Conservation (phyloP, 371 early-diverging fungal genomes). For the Massospora cicadina region DNA sequence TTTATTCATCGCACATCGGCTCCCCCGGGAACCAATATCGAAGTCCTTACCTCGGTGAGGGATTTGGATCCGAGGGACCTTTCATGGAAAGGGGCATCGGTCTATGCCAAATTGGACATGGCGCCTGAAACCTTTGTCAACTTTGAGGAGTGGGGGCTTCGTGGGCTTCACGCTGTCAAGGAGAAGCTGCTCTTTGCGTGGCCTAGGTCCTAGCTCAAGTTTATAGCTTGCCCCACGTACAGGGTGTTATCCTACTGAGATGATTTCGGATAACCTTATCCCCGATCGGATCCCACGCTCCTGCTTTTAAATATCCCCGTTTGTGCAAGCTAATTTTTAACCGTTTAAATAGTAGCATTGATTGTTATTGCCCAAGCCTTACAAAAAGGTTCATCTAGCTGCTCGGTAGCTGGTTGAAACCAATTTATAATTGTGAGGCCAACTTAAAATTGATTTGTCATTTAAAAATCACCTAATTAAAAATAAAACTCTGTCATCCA, state of each 20-base stretch:
- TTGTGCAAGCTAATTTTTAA: background rate
- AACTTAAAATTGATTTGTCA: too few relatives aligned
- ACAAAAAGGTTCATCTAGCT: too few relatives aligned
- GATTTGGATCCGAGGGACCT: constrained; percentile 73
- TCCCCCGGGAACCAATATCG: constrained; percentile 40
- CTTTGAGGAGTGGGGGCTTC: constrained; percentile 47
- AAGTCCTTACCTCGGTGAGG: constrained; percentile 59
- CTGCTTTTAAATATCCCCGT: background rate
- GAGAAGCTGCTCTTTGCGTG: constrained; percentile 51
- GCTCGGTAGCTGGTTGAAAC: too few relatives aligned
- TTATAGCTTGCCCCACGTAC: background rate
- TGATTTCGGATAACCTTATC: background rate
- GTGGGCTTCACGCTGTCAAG: constrained; percentile 41
- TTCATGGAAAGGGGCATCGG: constrained; percentile 81
- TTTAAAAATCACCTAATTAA: too few relatives aligned
- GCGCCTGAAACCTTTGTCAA: constrained; percentile 68
- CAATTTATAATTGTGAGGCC: too few relatives aligned
- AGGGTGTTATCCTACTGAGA: background rate
- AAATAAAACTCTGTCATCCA: too few relatives aligned
- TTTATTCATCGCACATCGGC: constrained; percentile 6
- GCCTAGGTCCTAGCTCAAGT: constrained; percentile 11
- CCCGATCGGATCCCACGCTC: background rate
- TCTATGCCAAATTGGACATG: constrained; percentile 56
- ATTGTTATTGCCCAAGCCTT: too few relatives aligned
- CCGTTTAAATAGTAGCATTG: background rate